A percentile compares a stretch with the other conserved stretches of the same genome.
These are phyloP conservation scores for Cryphonectria carpinicola DNA, from an alignment of 2,329 filamentous ascomycete species.

Conservation along the genomic window DNA sequence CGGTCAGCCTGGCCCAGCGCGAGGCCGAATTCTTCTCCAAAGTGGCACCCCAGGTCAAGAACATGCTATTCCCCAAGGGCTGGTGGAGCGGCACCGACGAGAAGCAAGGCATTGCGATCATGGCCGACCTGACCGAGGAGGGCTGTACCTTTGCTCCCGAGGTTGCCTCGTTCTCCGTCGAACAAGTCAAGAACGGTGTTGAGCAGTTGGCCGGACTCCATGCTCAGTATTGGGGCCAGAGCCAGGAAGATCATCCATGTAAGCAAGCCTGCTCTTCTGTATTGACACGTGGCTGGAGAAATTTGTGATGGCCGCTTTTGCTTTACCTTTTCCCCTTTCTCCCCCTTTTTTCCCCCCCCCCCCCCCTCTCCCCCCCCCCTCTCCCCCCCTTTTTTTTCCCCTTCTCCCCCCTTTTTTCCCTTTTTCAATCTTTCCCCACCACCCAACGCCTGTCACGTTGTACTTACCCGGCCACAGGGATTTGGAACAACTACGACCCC, in stretches of 20 bases:
- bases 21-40: slow-evolving; percentile 20
- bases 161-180: slow-evolving; percentile 37
- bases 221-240: slow-evolving; percentile 34
- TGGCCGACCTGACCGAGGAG: slow-evolving; percentile 16
- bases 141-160: slow-evolving; percentile 38
- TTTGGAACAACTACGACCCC: slow-evolving; percentile 35
- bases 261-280: slow-evolving; percentile 10
- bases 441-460: neutral
- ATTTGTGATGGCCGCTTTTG: neutral
- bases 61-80: slow-evolving; percentile 12
- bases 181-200: slow-evolving; percentile 39
- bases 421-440: neutral
- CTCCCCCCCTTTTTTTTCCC: no score
- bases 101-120: slow-evolving; percentile 3
- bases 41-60: slow-evolving; percentile 11
- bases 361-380: no score
- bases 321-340: neutral
- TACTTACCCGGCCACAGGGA: slow-evolving; percentile 15
- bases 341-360: no score
- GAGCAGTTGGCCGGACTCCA: slow-evolving; percentile 43
- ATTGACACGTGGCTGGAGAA: neutral
- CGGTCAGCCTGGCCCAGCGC: slow-evolving; percentile 13
- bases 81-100: slow-evolving; percentile 20
- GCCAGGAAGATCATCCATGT: slow-evolving; percentile 33
- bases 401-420: no score